phyloP scores from a whole-genome alignment of 371 early-diverging fungal species.

The Zopfochytrium polystomum region DNA sequence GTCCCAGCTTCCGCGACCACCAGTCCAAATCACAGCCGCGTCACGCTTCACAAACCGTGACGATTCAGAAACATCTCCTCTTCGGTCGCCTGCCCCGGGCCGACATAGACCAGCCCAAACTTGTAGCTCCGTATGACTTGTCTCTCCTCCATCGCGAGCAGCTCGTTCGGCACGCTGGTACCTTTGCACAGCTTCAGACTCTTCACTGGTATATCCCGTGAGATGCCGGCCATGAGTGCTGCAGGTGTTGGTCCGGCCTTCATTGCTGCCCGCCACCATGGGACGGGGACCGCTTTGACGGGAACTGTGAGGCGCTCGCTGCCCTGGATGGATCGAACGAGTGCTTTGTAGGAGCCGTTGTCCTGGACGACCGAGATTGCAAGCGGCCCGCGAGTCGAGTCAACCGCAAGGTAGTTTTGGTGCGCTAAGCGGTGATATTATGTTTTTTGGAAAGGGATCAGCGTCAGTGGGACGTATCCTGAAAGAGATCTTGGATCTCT shows the following conservation, averaged over 20 bases:
- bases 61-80: constrained; percentile 74
- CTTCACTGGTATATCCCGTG: constrained; percentile 50
- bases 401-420: constrained; percentile 46
- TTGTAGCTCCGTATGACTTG: constrained; percentile 71
- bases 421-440: constrained; percentile 33
- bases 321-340: constrained; percentile 47
- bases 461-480: constrained; percentile 1
- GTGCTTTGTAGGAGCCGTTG: constrained; percentile 43
- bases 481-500: not conserved
- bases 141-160: constrained; percentile 51
- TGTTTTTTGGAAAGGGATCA: constrained; percentile 5
- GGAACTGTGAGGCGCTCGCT: constrained; percentile 45
- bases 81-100: constrained; percentile 67
- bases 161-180: constrained; percentile 43
- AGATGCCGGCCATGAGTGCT: constrained; percentile 49
- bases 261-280: constrained; percentile 39
- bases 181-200: constrained; percentile 36
- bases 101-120: constrained; percentile 71
- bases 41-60: constrained; percentile 27
- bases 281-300: constrained; percentile 25
- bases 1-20: no score
- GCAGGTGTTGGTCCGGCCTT: constrained; percentile 45
- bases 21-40: not conserved
- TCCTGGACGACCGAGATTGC: constrained; percentile 53
- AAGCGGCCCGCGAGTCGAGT: constrained; percentile 50